Conservation (phyloP, 1,139 yeast genomes). For the Arxiozyma bovina region DNA sequence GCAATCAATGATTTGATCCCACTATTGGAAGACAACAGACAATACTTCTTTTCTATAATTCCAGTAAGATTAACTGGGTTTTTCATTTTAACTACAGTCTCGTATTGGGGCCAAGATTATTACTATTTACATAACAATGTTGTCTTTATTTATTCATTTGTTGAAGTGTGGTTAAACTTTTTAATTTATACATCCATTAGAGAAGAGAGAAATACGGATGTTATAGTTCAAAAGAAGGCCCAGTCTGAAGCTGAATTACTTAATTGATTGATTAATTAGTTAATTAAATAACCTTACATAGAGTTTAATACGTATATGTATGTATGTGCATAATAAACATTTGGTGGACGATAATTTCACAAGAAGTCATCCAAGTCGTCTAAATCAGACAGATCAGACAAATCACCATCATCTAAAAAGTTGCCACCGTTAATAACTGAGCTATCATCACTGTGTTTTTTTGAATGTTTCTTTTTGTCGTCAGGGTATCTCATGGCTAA, state of each 20-base stretch:
- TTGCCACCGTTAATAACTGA: constrained; percentile 16
- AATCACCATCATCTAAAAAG: constrained; percentile 27
- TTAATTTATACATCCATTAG: constrained; percentile 53
- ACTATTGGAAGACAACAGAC: constrained; percentile 43
- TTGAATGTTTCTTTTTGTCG: constrained; percentile 19
- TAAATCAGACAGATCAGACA: constrained; percentile 30
- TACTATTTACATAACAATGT: constrained; percentile 50
- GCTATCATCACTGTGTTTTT: constrained; percentile 15
- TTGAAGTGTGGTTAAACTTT: constrained; percentile 66
- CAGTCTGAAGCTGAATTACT: constrained; percentile 8
- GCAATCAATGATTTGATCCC: constrained; percentile 53
- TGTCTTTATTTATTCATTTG: constrained; percentile 52
- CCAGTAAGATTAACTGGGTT: constrained; percentile 55
- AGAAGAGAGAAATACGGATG: constrained; percentile 42
- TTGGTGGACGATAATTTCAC: not conserved
- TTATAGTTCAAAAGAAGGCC: constrained; percentile 15
- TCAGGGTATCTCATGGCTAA: constrained; percentile 90
- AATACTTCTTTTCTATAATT: constrained; percentile 56
- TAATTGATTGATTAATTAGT: not conserved
- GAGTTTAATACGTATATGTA: not conserved
- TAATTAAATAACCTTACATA: not conserved
- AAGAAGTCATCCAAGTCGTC: constrained; percentile 26
- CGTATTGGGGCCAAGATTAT: constrained; percentile 33
- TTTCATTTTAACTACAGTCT: constrained; percentile 41
- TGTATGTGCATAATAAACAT: not conserved